Percentiles rank a stretch among this genome's conserved stretches.
Conservation (phyloP, 305 asterid genomes). For the Striga hermonthica region DNA sequence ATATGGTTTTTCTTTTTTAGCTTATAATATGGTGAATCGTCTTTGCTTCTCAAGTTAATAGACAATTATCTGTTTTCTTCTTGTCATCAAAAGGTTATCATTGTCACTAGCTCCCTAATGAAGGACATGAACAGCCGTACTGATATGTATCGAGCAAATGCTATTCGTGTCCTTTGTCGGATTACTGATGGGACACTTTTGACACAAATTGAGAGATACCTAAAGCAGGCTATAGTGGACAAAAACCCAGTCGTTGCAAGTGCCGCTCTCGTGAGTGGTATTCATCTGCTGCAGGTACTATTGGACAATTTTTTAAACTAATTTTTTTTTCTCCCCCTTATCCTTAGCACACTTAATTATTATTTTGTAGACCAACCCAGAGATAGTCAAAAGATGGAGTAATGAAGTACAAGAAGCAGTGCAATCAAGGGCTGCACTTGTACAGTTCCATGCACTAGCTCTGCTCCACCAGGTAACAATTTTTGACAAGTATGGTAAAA, state of each 20-base stretch:
- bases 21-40: not conserved
- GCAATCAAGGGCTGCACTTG: constrained; percentile 96
- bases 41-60: constrained; percentile 27
- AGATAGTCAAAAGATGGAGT: constrained; percentile 98
- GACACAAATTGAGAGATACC: constrained; percentile 90
- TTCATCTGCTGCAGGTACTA: constrained; percentile 85
- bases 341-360: constrained; percentile 1
- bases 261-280: constrained; percentile 94
- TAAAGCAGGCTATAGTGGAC: constrained; percentile 95
- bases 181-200: constrained; percentile 88
- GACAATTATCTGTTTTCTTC: constrained; percentile 33
- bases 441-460: constrained; percentile 97
- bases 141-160: constrained; percentile 94
- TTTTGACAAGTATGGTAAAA: constrained; percentile 10
- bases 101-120: constrained; percentile 94
- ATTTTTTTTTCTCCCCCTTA: constrained; percentile 3
- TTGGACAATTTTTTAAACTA: constrained; percentile 19
- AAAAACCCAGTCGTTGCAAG: constrained; percentile 96
- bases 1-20: constrained; percentile 18
- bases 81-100: constrained; percentile 63
- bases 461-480: constrained; percentile 86
- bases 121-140: constrained; percentile 97
- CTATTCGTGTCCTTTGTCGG: constrained; percentile 88
- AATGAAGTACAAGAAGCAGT: constrained; percentile 99
- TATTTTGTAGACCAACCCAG: constrained; percentile 72